A percentile compares a stretch with the other conserved stretches of the same genome.
These are phyloP conservation scores for Trametes gibbosa DNA, from an alignment of 768 basidiomycete species.

Conservation along the genomic window DNA sequence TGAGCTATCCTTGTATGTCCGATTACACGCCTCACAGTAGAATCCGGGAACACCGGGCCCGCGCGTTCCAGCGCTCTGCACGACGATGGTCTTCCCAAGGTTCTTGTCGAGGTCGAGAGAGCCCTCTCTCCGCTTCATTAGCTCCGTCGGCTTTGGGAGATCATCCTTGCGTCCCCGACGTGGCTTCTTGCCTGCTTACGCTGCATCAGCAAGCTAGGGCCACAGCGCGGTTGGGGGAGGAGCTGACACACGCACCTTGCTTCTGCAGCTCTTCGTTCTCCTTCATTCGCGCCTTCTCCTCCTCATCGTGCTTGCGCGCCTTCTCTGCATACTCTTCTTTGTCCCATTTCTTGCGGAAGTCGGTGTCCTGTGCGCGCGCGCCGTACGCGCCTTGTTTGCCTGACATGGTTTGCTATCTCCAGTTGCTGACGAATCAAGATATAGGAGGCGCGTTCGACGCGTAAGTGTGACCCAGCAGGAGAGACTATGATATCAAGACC, in stretches of 20 bases:
- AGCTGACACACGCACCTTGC: constrained; percentile 54
- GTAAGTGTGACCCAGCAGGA: background rate
- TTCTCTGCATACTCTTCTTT: constrained; percentile 86
- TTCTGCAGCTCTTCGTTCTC: constrained; percentile 83
- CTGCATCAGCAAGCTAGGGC: background rate
- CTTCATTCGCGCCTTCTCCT: constrained; percentile 79
- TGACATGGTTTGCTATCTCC: constrained; percentile 16
- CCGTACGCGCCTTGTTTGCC: constrained; percentile 31
- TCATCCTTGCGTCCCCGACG: constrained; percentile 67
- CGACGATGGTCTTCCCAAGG: constrained; percentile 91
- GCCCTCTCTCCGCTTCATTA: constrained; percentile 84
- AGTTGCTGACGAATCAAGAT: background rate
- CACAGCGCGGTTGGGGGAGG: background rate
- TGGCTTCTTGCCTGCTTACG: constrained; percentile 75
- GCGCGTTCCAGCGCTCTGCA: constrained; percentile 75
- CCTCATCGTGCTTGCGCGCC: constrained; percentile 77
- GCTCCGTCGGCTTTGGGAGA: constrained; percentile 89
- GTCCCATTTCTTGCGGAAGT: constrained; percentile 91
- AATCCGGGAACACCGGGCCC: constrained; percentile 94
- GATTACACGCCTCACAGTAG: constrained; percentile 86
- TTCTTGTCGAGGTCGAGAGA: constrained; percentile 94
- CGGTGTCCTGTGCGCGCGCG: constrained; percentile 54
- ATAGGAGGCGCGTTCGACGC: background rate
- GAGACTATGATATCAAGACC: background rate
- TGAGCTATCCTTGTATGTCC: constrained; percentile 92